These are phyloP conservation scores for Schizopora paradoxa DNA, from an alignment of 1,284 basidiomycete genomes.

Conservation along the genomic window DNA sequence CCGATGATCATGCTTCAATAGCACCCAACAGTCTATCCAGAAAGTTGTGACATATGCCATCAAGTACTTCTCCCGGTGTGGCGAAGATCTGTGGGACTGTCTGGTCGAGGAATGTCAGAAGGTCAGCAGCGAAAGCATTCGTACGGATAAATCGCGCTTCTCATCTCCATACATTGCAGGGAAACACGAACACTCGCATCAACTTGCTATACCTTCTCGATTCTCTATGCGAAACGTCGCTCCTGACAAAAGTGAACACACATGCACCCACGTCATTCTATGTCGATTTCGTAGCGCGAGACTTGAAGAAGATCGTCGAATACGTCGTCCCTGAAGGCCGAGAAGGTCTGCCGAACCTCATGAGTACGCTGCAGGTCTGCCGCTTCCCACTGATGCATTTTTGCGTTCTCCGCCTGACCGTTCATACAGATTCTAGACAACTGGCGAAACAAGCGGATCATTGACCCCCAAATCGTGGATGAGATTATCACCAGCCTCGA, in stretches of 20 bases:
- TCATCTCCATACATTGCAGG: conserved; percentile 38
- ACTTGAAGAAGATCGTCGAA: conserved; percentile 72
- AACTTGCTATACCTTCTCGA: conserved; percentile 93
- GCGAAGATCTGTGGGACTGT: conserved; percentile 94
- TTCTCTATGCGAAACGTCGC: conserved; percentile 74
- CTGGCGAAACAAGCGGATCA: conserved; percentile 81
- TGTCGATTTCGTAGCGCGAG: conserved; percentile 67
- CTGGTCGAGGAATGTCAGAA: conserved; percentile 86
- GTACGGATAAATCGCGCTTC: neutral
- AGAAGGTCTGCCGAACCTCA: conserved; percentile 80
- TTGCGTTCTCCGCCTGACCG: no score
- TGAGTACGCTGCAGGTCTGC: conserved; percentile 77
- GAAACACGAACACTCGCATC: conserved; percentile 84
- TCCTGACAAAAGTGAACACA: conserved; percentile 56
- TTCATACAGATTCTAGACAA: conserved; percentile 80
- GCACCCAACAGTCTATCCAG: conserved; percentile 85
- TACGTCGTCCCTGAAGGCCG: conserved; percentile 77
- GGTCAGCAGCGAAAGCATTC: conserved; percentile 35
- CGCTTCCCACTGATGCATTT: no score
- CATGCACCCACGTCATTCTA: conserved; percentile 56
- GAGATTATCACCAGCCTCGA: conserved; percentile 50
- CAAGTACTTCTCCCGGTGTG: conserved; percentile 76
- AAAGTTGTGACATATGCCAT: conserved; percentile 84
- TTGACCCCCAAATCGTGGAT: conserved; percentile 73
- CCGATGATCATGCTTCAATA: no score